A percentile compares a stretch with the other conserved stretches of the same genome.
phyloP scores from a whole-genome alignment of 257 asterid genomes.

The Primulina huaijiensis region DNA sequence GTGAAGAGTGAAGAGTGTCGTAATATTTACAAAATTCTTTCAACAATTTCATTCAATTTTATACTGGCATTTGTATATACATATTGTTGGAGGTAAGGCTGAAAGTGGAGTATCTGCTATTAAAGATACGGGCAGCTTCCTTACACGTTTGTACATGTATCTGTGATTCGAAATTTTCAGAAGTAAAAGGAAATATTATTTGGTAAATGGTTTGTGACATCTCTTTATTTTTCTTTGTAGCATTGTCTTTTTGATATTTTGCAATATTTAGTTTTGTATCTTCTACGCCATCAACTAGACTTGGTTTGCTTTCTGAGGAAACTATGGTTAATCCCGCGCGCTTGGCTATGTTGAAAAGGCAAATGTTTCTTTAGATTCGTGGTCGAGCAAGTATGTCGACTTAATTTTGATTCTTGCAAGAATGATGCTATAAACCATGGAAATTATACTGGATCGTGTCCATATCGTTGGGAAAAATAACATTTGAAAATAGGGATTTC shows the following conservation, averaged over 20 bases:
- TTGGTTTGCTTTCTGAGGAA: background rate
- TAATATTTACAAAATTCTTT: conserved; percentile 38
- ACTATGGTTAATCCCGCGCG: too few relatives aligned
- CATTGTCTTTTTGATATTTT: background rate
- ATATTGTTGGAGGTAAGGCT: conserved; percentile 25
- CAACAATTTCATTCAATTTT: conserved; percentile 37
- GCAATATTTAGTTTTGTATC: background rate
- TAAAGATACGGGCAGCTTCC: conserved; percentile 21
- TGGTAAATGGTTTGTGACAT: background rate
- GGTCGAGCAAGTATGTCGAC: too few relatives aligned
- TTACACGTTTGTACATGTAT: background rate
- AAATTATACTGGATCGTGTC: background rate
- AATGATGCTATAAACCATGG: background rate
- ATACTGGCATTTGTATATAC: conserved; percentile 30
- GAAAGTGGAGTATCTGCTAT: conserved; percentile 11
- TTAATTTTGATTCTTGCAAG: too few relatives aligned
- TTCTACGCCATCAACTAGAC: background rate
- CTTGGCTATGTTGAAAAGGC: too few relatives aligned
- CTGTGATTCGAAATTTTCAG: conserved; percentile 1
- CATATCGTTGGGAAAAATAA: background rate
- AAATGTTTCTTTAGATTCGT: too few relatives aligned
- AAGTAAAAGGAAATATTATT: background rate
- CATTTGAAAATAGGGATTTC: too few relatives aligned
- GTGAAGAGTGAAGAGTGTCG: conserved; percentile 57
- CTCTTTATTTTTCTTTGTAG: background rate